Evolutionary conservation across 768 basidiomycete species (phyloP), one percentile per base, ranked within the genome.

Genomic region (Lanmaoa rubissima): DNA sequence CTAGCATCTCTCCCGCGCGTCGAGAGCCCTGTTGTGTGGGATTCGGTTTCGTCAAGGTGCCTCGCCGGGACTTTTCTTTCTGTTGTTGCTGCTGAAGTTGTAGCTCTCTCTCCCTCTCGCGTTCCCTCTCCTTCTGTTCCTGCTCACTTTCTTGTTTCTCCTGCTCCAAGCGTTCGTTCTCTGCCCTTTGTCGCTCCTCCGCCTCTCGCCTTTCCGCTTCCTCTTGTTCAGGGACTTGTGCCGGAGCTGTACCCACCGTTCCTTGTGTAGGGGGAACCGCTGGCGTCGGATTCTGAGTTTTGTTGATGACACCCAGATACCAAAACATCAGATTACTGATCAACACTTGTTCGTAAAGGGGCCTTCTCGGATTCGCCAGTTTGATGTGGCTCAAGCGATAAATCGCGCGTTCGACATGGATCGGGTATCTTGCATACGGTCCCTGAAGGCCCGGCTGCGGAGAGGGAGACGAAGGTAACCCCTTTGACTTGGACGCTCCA

Each of bases 331-430:
- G 76, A 69, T 94, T 94, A 68, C 89, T 92, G 72, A 92, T 93
- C 55, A 92, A 76, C 52, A 90, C 97, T 73, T 99, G 97, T 76
- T 99, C 97, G 67, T 97, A 98, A 17, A 99, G 79, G 28, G 97
- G 95, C 44, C 97, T 82, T 56, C 97, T 82, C 10, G 97, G 95
- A 74, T 98, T 99, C 21, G 97, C 97, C 44, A 99, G 80, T 73
- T 99, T 99, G 79, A 99, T 99, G 69, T 99, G 97, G 70, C 92
- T 95, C 48, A 99, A 78, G 57, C 97, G 82, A 74, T 99, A 99
- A 46, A 99, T 95, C 4, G 97, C 97, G 35, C 97, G 85, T 71
- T 99, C 97, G 60, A 99, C 97, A 67, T 99, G 97, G 58, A 99
- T 98, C 10, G 97, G 97, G 69, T 98, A 95, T 61, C 97, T 85